Percentiles rank a stretch among this genome's conserved stretches.
phyloP scores from a whole-genome alignment of 2,329 filamentous ascomycete genomes.

The Colletotrichum sp. region DNA sequence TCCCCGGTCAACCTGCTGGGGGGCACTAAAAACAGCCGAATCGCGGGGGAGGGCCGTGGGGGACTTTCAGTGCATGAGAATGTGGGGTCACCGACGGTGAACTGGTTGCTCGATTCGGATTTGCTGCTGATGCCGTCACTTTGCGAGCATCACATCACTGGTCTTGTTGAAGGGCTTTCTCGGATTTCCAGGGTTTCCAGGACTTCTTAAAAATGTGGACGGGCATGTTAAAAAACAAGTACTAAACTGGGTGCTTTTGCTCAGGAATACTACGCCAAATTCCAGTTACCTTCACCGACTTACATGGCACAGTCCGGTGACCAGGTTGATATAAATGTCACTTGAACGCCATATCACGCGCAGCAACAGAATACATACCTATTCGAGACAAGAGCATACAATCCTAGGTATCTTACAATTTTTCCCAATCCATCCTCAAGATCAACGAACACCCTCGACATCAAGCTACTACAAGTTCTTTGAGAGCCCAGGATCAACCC shows the following conservation, averaged over 20 bases:
- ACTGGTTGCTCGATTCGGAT: not conserved
- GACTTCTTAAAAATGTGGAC: not conserved
- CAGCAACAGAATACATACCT: not conserved
- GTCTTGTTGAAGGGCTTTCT: not conserved
- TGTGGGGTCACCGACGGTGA: conserved; percentile 14
- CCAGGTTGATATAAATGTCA: not conserved
- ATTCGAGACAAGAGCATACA: not conserved
- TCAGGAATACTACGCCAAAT: not conserved
- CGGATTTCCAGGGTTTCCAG: fast-evolving
- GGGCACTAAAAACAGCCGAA: not conserved
- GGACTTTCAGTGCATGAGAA: not conserved
- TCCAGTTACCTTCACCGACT: not conserved
- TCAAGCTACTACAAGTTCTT: conserved; percentile 30
- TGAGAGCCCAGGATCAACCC: conserved; percentile 41
- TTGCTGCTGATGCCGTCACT: not conserved
- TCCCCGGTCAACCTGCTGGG: not conserved
- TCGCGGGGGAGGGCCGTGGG: not conserved
- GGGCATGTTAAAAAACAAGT: not conserved
- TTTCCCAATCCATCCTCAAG: not conserved
- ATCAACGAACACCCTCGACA: not conserved
- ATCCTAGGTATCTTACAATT: not conserved
- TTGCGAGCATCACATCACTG: not conserved
- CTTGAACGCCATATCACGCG: not conserved
- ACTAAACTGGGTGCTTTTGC: not conserved
- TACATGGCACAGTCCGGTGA: not conserved